Base-by-base conservation (phyloP, 2,329 filamentous ascomycete species). In the Colletotrichum limetticola region DNA sequence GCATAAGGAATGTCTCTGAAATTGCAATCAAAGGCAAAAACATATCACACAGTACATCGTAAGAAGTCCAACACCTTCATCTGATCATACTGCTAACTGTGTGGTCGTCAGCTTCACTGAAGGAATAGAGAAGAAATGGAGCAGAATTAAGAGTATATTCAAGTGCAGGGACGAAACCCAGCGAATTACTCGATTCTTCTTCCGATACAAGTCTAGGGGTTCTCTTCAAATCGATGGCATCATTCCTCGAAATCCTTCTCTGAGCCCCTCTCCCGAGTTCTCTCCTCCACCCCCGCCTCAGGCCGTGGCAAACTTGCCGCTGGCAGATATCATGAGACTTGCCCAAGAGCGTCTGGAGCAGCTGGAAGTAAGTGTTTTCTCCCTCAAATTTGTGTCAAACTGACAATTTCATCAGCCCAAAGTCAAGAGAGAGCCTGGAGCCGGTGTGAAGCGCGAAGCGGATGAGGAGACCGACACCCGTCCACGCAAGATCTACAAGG, bases 401-500 rank as follows among this genome's bases (percentile, higher is more conserved):
- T 62, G 30, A 63, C 16, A 30, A 3, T 32, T 42, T 7, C 9
- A 1, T 14, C 19, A 53, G 53, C 19, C 12, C 3, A 12, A 22
- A 9, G 19, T 26, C 2, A 52, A 67, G 46, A 32, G 3, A 30
- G 57, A 59, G n/a, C 19, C 4, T 8, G 9, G 3, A 5, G n/a
- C 2, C 8, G 2, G 26, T 4, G 12, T 64, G 11, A 72, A 72
- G 32, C 66, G 66, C 5, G 66, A 64, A 19, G 53, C 66, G 2
- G 52, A 61, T 1, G 42, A 5, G 6, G 53, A 69, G 1, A 7
- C n/a, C n/a, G 35, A 60, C 19, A 1, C 2, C 12, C 66, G 59
- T 4, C 60, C 22, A 2, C 19, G 55, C n/a, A 72, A 72, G 28
- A 19, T 69, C 26, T 72, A 64, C 70, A 72, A 64, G 66, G 22